These are phyloP conservation scores for Fusarium chaquense DNA, from an alignment of 2,329 filamentous ascomycete species.

Conservation along the genomic window DNA sequence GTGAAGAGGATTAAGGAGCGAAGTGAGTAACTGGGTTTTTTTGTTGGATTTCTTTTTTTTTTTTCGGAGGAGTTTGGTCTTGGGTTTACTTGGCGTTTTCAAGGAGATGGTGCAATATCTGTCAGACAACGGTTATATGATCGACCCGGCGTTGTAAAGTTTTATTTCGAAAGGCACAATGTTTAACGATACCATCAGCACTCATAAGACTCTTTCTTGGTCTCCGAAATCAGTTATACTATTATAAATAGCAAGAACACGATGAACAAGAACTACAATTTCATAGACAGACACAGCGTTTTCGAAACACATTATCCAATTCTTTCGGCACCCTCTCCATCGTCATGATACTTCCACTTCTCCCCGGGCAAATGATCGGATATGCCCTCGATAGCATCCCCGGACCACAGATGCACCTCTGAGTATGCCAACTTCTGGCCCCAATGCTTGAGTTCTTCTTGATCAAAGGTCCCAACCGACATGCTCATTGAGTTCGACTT, in stretches of 20 bases:
- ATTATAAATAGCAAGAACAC: conserved; percentile 4
- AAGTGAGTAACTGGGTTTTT: not conserved
- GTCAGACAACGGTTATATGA: conserved; percentile 1
- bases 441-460: conserved; percentile 56
- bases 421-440: conserved; percentile 56
- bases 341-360: conserved; percentile 39
- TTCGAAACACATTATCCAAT: conserved; percentile 4
- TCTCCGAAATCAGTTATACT: not conserved
- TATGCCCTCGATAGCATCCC: conserved; percentile 61
- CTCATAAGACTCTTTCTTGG: conserved; percentile 1
- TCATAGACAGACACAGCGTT: not conserved
- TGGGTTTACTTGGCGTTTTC: conserved; percentile 24
- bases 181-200: conserved; percentile 34
- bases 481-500: conserved; percentile 49
- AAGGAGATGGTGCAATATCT: conserved; percentile 6
- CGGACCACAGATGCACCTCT: conserved; percentile 56
- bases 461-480: conserved; percentile 60
- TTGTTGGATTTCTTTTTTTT: not conserved
- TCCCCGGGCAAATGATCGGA: conserved; percentile 57
- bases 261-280: conserved; percentile 3
- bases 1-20: conserved; percentile 69
- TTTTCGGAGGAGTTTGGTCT: not conserved
- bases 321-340: conserved; percentile 43
- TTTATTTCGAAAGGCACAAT: conserved; percentile 12
- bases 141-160: conserved; percentile 28